These are phyloP conservation scores for Ehretia macrophylla DNA, from an alignment of 257 asterid species.

Conservation along the genomic window DNA sequence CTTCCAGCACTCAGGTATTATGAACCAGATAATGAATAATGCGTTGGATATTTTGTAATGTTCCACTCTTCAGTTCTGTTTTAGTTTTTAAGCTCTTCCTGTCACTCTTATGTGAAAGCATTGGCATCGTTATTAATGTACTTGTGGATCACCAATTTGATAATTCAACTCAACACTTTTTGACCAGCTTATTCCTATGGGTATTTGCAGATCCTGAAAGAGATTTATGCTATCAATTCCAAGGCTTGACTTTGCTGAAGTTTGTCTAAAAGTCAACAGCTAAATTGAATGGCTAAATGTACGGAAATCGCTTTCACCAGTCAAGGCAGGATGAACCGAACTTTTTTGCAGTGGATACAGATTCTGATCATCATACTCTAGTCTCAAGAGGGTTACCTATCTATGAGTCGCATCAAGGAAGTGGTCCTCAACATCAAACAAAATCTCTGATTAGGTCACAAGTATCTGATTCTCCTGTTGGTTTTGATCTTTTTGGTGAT, in stretches of 20 bases:
- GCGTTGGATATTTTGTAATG: background rate
- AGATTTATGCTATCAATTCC: background rate
- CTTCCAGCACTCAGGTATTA: conserved; percentile 36
- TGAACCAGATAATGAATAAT: background rate
- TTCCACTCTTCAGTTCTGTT: background rate
- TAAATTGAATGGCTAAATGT: conserved; percentile 58
- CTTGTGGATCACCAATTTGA: background rate
- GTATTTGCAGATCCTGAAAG: conserved; percentile 33
- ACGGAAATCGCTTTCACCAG: conserved; percentile 56
- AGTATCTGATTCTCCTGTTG: conserved; percentile 48
- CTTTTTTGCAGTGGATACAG: conserved; percentile 56
- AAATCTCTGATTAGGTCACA: conserved; percentile 48
- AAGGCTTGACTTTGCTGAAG: conserved; percentile 16
- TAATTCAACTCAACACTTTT: background rate
- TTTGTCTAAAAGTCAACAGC: conserved; percentile 54
- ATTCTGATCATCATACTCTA: conserved; percentile 45
- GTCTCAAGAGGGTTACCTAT: conserved; percentile 53
- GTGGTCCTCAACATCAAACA: conserved; percentile 54
- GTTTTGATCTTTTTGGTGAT: conserved; percentile 87
- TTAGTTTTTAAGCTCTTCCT: background rate
- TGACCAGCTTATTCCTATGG: conserved; percentile 7
- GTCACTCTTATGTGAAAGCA: background rate
- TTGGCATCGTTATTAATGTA: background rate
- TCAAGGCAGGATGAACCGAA: conserved; percentile 58
- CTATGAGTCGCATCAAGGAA: conserved; percentile 52